Conservation (phyloP, 1,139 yeast genomes). For the Sugiyamaella paludigena region DNA sequence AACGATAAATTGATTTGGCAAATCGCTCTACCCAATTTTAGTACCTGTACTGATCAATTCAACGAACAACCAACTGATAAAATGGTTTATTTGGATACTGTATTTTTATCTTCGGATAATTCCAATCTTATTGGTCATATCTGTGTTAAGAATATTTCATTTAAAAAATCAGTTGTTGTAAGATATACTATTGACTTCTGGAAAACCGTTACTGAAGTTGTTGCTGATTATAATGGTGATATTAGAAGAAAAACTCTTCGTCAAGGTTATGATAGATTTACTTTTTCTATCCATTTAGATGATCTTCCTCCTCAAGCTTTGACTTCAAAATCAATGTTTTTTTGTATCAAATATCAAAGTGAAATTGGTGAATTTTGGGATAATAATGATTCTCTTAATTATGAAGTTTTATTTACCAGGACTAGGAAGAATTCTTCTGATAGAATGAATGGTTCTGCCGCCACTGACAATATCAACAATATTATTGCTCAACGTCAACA, state of each 20-base stretch:
- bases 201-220: conserved; percentile 68
- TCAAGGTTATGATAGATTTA: conserved; percentile 44
- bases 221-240: conserved; percentile 62
- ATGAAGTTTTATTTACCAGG: conserved; percentile 47
- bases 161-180: conserved; percentile 58
- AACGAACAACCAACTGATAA: conserved; percentile 35
- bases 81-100: conserved; percentile 59
- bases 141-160: conserved; percentile 69
- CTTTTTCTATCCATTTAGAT: conserved; percentile 41
- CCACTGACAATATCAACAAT: too few species aligned
- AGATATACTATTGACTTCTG: conserved; percentile 71
- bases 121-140: conserved; percentile 64
- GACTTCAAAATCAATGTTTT: conserved; percentile 39
- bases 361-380: conserved; percentile 69
- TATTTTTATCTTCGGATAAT: conserved; percentile 58
- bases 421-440: not conserved
- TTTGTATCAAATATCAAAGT: conserved; percentile 61
- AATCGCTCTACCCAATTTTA: conserved; percentile 12
- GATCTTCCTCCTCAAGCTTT: conserved; percentile 36
- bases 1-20: conserved; percentile 10
- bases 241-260: conserved; percentile 45
- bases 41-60: conserved; percentile 13
- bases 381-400: conserved; percentile 61
- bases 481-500: too few species aligned
- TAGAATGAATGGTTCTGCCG: too few species aligned